Evolutionary conservation across 2,329 filamentous ascomycete species (phyloP).

Genomic region (Basipetospora chlamydospora): DNA sequence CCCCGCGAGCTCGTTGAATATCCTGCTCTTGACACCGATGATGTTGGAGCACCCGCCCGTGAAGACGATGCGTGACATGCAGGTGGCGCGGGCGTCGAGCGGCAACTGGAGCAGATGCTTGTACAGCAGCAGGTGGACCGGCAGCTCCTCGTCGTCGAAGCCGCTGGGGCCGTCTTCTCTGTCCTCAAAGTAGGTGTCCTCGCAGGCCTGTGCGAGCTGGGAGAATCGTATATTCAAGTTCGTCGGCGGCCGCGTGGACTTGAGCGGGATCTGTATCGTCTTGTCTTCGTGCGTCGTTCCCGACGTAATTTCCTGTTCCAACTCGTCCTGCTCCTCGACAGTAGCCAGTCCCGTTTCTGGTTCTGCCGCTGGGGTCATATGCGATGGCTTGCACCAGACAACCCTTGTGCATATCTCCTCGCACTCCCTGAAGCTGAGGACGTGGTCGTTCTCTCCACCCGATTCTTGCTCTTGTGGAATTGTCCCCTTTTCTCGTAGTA

Average conservation of each 20-base stretch:
- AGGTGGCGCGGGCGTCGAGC: constrained; percentile 66
- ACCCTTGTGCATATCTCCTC: constrained; percentile 65
- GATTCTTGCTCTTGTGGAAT: constrained; percentile 13
- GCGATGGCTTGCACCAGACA: constrained; percentile 50
- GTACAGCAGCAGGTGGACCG: constrained; percentile 65
- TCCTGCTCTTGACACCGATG: constrained; percentile 61
- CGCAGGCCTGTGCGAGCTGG: constrained; percentile 57
- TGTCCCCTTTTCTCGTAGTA: constrained; percentile 13
- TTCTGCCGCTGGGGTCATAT: constrained; percentile 9
- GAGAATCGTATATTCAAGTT: constrained; percentile 54
- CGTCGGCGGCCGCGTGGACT: constrained; percentile 31
- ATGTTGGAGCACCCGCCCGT: constrained; percentile 68
- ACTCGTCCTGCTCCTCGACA: constrained; percentile 43
- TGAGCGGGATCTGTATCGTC: constrained; percentile 28
- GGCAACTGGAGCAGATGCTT: constrained; percentile 60
- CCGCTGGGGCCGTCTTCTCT: constrained; percentile 29
- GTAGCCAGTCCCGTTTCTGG: constrained; percentile 27
- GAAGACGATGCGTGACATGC: constrained; percentile 81
- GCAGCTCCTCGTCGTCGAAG: constrained; percentile 77
- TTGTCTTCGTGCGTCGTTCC: constrained; percentile 11
- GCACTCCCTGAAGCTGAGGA: constrained; percentile 60
- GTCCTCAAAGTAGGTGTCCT: constrained; percentile 57
- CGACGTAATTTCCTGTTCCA: constrained; percentile 18
- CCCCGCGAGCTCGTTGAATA: constrained; percentile 58
- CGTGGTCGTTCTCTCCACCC: constrained; percentile 15